phyloP scores from a whole-genome alignment of 2,329 filamentous ascomycete genomes.

The Fusarium sp. region DNA sequence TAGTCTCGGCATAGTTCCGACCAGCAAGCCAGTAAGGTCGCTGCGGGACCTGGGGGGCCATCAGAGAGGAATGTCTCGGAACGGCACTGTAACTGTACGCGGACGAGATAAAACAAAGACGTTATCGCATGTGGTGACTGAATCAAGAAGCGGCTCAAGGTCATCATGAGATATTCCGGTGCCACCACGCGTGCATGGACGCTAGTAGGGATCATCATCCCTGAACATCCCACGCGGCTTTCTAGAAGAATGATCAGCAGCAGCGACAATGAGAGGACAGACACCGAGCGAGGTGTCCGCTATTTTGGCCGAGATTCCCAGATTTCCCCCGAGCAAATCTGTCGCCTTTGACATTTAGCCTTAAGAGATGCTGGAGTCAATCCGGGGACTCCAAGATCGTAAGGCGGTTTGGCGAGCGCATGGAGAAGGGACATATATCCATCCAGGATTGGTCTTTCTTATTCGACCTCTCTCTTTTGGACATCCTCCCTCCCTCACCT shows the following conservation, averaged over 20 bases:
- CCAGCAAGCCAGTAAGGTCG: neutral
- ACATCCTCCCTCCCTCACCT: neutral
- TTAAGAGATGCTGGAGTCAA: neutral
- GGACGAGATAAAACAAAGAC: slow-evolving; percentile 7
- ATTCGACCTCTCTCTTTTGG: neutral
- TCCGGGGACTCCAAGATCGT: neutral
- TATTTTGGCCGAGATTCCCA: slow-evolving; percentile 10
- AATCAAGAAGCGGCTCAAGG: slow-evolving; percentile 20
- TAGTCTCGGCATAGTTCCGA: slow-evolving; percentile 26
- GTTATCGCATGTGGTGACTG: slow-evolving; percentile 26
- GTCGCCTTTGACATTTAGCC: neutral
- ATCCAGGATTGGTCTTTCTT: neutral
- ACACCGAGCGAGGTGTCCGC: slow-evolving; percentile 1
- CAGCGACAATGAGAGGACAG: slow-evolving; percentile 1
- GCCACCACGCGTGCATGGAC: slow-evolving; percentile 20
- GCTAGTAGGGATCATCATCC: slow-evolving; percentile 41
- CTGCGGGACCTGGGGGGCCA: neutral
- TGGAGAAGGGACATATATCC: neutral
- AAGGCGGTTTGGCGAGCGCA: neutral
- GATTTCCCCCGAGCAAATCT: neutral
- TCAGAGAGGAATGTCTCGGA: neutral
- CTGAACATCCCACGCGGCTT: slow-evolving; percentile 17
- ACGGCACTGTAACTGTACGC: neutral
- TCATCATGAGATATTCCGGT: slow-evolving; percentile 24
- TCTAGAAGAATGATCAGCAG: slow-evolving; percentile 21